Base-by-base conservation (phyloP, 1,284 basidiomycete species). In the Nidula niveotomentosa region DNA sequence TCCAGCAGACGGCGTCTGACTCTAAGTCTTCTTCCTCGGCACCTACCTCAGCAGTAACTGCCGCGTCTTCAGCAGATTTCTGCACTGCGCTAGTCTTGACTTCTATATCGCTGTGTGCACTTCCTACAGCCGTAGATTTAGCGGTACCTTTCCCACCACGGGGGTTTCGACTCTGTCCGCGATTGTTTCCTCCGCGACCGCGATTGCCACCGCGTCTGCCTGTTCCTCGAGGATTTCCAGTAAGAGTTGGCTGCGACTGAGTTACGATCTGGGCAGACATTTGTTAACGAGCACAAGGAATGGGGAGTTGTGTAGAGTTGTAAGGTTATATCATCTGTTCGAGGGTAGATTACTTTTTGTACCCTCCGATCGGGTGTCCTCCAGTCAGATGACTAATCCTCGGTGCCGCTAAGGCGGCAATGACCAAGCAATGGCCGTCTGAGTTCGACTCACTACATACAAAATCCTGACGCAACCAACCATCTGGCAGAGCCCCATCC, bases 1-100 rank as follows among this genome's bases (percentile, higher is more conserved):
- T 98, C 80, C 90, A 96, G 75, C 97, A 99, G 3, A 90, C 69
- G 18, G 36, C 35, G n/a, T 53, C 51, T 15, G 10, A 34, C 17
- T 33, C 44, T n/a, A 36, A 30, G 12, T 48, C 51, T n/a, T 17
- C 44, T n/a, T 52, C 37, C 8, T 48, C 51, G 36, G 36, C 18
- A 49, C 34, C 17, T 48, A 45, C 23, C 37, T 55, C 34, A 47
- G 46, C 49, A 17, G 56, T 41, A 41, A 36, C 41, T 39, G 51
- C 45, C n/a, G 45, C 6, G 30, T 36, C 47, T 36, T 45, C 51
- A 13, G 6, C 30, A 9, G 30, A 15, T 13, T 23, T 23, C 23
- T 23, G 23, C 5, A n/a, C 41, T 9, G 43, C 35, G 17, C 9
- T 34, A 10, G 8, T 12, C 34, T 8, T 34, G 44, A 10, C 15